phyloP scores from a whole-genome alignment of 1,139 yeast species.

The Yueomyces sp. region DNA sequence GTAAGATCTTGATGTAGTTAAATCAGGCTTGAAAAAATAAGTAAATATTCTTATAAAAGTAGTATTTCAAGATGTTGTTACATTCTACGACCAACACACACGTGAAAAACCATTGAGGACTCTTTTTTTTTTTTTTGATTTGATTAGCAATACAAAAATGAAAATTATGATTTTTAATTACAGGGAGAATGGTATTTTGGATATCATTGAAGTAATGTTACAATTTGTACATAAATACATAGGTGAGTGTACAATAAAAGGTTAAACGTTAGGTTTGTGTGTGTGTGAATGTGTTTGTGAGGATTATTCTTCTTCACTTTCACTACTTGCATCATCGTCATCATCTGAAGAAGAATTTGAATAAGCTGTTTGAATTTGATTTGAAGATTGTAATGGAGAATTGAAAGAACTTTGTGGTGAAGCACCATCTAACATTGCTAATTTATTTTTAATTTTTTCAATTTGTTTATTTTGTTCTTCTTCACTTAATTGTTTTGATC shows the following conservation, averaged over 20 bases:
- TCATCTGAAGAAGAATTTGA: constrained; percentile 25
- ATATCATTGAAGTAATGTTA: not conserved
- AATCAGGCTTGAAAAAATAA: too few species aligned
- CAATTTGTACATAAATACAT: not conserved
- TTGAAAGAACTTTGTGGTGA: constrained; percentile 30
- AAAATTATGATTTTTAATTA: too few species aligned
- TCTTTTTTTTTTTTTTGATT: too few species aligned
- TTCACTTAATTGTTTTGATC: constrained; percentile 36
- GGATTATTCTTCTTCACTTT: constrained; percentile 29
- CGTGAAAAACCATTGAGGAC: too few species aligned
- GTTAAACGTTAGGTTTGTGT: not conserved
- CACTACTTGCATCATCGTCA: constrained; percentile 27
- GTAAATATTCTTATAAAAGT: too few species aligned
- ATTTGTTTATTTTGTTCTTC: constrained; percentile 69
- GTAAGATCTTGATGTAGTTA: too few species aligned
- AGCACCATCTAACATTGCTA: constrained; percentile 52
- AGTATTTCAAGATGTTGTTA: too few species aligned
- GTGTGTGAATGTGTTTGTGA: not conserved
- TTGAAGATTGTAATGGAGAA: constrained; percentile 23
- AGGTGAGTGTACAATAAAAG: too few species aligned
- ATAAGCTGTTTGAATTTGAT: not conserved
- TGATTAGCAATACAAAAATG: too few species aligned
- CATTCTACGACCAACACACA: too few species aligned
- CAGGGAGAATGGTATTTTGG: not conserved
- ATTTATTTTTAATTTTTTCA: constrained; percentile 71